Evolutionary conservation across 2,329 filamentous ascomycete genomes (phyloP), one percentile per base, ranked within the genome.

Genomic region (Penicillium olsonii): DNA sequence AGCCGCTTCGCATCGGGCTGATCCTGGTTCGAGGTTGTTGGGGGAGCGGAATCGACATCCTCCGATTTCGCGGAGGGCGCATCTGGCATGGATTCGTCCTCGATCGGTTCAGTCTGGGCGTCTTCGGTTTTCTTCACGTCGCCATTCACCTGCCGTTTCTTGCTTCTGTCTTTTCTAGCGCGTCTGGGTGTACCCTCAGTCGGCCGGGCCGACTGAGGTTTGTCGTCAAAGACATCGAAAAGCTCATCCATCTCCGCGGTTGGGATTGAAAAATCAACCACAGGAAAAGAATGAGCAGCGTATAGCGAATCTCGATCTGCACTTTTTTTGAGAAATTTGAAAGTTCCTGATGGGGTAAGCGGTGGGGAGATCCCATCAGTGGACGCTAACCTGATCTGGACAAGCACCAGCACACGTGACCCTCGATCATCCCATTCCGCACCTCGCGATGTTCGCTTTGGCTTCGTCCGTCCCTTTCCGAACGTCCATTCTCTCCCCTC

Each of bases 91-190:
- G 50, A 42, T 18, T 45, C 52, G 44, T 63, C 60, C 42, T 63
- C 64, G 46, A 55, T 63, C 20, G 19, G 74, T 68, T 72, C 71
- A 29, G 53, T 42, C 35, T 59, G 52, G 41, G 54, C 50, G 37
- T 29, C 42, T 31, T 56, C 67, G 50, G 64, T 60, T 38, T 75
- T 75, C 65, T 92, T 92, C 57, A 90, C 83, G 52, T 84, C 82
- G 54, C 90, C 90, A 68, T 91, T 92, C 33, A 87, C 86, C 70
- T 90, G 89, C 71, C 91, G 84, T 80, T 96, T 96, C 75, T 91
- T 94, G 75, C 78, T 88, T 70, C 81, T 84, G 57, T 85, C 82
- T 62, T 79, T 82, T 62, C 73, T 78, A 41, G 67, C 55, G 53
- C 67, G 71, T 54, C 69, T 71, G 39, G 61, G 49, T 39, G 58